Percentiles rank a stretch among this genome's conserved stretches.
Evolutionary conservation across 202 grass and related monocot genomes (phyloP).

Genomic region (Digitaria exilis): DNA sequence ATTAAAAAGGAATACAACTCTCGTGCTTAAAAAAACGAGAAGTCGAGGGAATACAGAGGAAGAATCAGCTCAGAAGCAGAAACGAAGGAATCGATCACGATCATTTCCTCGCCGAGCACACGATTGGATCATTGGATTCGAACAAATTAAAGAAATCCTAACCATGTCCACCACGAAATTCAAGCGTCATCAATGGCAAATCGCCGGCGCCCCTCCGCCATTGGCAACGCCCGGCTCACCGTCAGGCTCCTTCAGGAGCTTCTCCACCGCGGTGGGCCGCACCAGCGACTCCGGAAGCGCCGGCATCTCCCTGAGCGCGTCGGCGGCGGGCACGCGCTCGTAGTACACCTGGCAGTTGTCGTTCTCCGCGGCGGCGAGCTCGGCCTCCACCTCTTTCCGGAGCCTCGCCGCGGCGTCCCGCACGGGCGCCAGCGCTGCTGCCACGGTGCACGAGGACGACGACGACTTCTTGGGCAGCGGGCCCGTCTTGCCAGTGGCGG

Average conservation of each 20-base stretch:
- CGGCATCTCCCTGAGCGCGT: slow-evolving; percentile 26
- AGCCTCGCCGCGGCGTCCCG: slow-evolving; percentile 37
- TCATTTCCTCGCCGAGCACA: neutral
- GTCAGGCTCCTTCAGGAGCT: slow-evolving; percentile 2
- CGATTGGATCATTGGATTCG: slow-evolving; percentile 30
- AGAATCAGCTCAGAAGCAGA: neutral
- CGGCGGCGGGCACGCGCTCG: slow-evolving; percentile 29
- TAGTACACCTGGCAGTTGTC: slow-evolving; percentile 45
- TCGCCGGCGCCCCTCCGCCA: neutral
- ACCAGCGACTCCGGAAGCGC: slow-evolving; percentile 30
- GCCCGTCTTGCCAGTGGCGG: slow-evolving; percentile 1
- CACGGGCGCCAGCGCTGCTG: neutral
- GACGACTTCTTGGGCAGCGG: neutral
- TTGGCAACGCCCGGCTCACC: neutral
- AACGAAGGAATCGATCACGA: neutral
- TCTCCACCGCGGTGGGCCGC: slow-evolving; percentile 23
- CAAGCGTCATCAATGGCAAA: neutral
- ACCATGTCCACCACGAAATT: neutral
- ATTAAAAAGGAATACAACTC: no score
- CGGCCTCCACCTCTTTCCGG: slow-evolving; percentile 24
- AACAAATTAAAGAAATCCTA: neutral
- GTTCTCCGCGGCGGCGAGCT: slow-evolving; percentile 30
- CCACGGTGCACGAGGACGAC: neutral
- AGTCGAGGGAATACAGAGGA: neutral
- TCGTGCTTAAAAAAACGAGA: neutral